Base-by-base conservation (phyloP, 1,284 basidiomycete genomes). In the Pseudozyma flocculosa region DNA sequence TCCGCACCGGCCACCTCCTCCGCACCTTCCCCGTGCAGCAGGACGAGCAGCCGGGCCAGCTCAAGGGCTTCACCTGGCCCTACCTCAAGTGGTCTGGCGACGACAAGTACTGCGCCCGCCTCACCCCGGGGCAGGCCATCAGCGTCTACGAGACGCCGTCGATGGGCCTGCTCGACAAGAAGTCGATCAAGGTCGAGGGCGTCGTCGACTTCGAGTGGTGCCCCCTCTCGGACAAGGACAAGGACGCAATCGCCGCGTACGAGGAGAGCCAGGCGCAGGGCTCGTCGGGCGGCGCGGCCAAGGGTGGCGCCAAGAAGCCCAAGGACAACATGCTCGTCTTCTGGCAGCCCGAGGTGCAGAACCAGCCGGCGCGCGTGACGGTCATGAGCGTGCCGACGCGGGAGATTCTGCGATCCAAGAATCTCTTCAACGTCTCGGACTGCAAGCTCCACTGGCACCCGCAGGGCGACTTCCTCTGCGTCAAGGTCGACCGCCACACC, bases 141-240 rank as follows among this genome's bases (percentile, higher is more conserved):
- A 92, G 92, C 75, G 87, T 98, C 43, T 93, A 98, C 80, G 92
- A 96, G 80, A 85, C 94, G 50, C 95, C 95, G 14, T 84, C 85
- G 56, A 96, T 99, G 92, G 87, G 87, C 71, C 82, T 98, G 47
- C 85, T 97, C 58, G 94, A 92, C 72, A 97, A 96, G 82, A 99
- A 97, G 83, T 91, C 88, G 70, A 82, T 98, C 81, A 97, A 97
- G 83, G 90, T 98, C 56, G 93, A 98, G 72, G 95, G 94, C 22
- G 94, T 99, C 34, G 84, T 93, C 66, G 95, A 98, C 81, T 98
- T 98, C 80, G 95, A 98, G 81, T 99, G 95, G 95, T 92, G 91
- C 74, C 95, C 95, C 30, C 85, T 88, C 61, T 87, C 90, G 53
- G 93, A 96, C 73, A 89, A 87, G 80, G 61, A 82, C 80, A 37